Base-by-base conservation (phyloP, 2,329 filamentous ascomycete species). In the Fusarium albidum region DNA sequence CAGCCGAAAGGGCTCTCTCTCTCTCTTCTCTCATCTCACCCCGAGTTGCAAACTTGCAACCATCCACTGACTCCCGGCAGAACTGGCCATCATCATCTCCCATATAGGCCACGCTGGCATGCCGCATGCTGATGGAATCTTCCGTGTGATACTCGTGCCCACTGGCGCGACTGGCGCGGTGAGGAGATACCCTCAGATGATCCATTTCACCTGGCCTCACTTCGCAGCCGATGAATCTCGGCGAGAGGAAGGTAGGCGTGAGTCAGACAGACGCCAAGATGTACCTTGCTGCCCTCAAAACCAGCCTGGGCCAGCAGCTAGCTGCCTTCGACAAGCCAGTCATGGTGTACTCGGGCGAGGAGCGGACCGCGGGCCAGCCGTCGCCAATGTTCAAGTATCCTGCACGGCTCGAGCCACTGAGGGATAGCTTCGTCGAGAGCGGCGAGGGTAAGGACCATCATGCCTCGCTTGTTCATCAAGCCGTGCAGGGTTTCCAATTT, bases 201-300 rank as follows among this genome's bases (percentile, higher is more conserved):
- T 52, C 25, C 49, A 29, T 11, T 28, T 48, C 11, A n/a, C 21
- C n/a, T 47, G 21, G 21, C 43, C 35, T 34, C 27, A 46, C n/a
- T n/a, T 13, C 26, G 31, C 31, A n/a, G 11, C 26, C 13, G 25
- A 45, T 10, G 31, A 26, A 14, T 6, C 5, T 21, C 21, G 21
- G 21, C 21, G 11, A 12, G 33, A 15, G 21, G 14, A 38, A 27
- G 17, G 13, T n/a, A 21, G 17, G 3, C 3, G 5, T n/a, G 35
- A 28, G 11, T 14, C 33, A 15, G 33, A 26, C 10, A 46, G 43
- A 11, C 12, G 26, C 18, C 4, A 21, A n/a, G 5, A 35, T 38
- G 33, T 46, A 21, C 17, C 21, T 28, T 11, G 17, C 15, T 11
- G n/a, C 10, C 17, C 10, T 26, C 15, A 46, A 21, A 12, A n/a